Conservation (phyloP, 1,139 yeast species). For the Zhuliangozyma parablackwelliae region DNA sequence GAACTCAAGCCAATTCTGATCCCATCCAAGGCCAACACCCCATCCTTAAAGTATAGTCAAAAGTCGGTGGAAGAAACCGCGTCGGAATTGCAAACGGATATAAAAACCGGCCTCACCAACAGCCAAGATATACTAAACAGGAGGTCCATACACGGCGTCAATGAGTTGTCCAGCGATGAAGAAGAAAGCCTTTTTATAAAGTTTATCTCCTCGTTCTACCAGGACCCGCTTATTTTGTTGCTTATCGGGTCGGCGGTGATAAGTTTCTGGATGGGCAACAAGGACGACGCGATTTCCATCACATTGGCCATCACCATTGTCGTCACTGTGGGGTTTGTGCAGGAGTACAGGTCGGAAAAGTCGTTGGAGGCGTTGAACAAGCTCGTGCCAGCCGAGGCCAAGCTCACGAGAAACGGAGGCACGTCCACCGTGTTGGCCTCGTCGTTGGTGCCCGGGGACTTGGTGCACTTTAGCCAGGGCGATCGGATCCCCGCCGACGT, state of each 20-base stretch:
- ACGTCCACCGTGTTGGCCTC: constrained; percentile 79
- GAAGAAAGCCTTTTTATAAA: constrained; percentile 68
- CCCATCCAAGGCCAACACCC: constrained; percentile 26
- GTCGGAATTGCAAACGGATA: constrained; percentile 57
- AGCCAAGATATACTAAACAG: constrained; percentile 68
- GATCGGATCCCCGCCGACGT: constrained; percentile 95
- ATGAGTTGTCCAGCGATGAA: constrained; percentile 70
- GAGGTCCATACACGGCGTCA: constrained; percentile 69
- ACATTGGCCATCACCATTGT: constrained; percentile 85
- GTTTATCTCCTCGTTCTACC: constrained; percentile 75
- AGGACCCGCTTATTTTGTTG: constrained; percentile 82
- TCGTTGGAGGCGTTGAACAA: constrained; percentile 86
- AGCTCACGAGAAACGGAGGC: constrained; percentile 74
- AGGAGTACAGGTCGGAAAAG: constrained; percentile 91
- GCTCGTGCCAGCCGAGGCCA: constrained; percentile 91
- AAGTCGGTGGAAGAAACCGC: constrained; percentile 60
- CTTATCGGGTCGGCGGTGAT: constrained; percentile 84
- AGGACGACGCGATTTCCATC: constrained; percentile 88
- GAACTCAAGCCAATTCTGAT: constrained; percentile 18
- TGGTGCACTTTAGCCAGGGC: constrained; percentile 84
- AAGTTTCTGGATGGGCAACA: constrained; percentile 85
- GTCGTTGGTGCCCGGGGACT: constrained; percentile 87
- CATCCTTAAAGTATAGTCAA: constrained; percentile 53
- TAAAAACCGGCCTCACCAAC: constrained; percentile 54
- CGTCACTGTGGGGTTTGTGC: constrained; percentile 93